Evolutionary conservation across 2,329 filamentous ascomycete genomes (phyloP).

Genomic region (Pyrenophora seminiperda): DNA sequence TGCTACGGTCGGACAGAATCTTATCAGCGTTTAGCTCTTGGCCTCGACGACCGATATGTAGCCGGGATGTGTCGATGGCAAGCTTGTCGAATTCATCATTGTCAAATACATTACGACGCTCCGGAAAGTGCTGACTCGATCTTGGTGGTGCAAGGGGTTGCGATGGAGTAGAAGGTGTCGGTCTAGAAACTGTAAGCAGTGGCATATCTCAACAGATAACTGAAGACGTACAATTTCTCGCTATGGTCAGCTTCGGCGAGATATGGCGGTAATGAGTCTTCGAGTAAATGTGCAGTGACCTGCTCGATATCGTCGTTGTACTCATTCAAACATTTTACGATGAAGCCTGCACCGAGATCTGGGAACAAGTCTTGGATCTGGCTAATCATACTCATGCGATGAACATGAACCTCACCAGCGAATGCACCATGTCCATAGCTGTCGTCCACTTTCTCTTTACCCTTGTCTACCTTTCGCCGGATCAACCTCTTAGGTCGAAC

Average conservation of each 20-base stretch:
- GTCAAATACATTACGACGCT: conserved; percentile 76
- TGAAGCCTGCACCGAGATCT: conserved; percentile 80
- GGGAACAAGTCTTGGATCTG: conserved; percentile 96
- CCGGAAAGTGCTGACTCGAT: conserved; percentile 61
- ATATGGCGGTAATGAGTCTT: conserved; percentile 73
- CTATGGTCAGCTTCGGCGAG: conserved; percentile 67
- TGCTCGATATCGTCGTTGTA: conserved; percentile 78
- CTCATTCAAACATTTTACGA: conserved; percentile 77
- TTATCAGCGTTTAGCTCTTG: conserved; percentile 70
- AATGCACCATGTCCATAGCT: conserved; percentile 45
- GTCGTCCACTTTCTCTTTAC: conserved; percentile 59
- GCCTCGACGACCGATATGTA: conserved; percentile 79
- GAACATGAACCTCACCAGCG: conserved; percentile 67
- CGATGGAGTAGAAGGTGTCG: conserved; percentile 13
- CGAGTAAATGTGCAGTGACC: conserved; percentile 80
- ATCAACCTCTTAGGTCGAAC: conserved; percentile 60
- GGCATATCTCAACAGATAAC: not conserved
- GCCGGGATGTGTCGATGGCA: conserved; percentile 65
- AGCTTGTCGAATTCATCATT: conserved; percentile 74
- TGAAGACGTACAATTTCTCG: conserved; percentile 61
- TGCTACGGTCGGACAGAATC: conserved; percentile 68
- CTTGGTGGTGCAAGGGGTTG: conserved; percentile 59
- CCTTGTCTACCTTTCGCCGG: conserved; percentile 66
- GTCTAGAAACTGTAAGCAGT: conserved; percentile 28
- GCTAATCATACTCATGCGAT: conserved; percentile 81